A percentile compares a stretch with the other conserved stretches of the same genome.
Conservation (phyloP, 2,329 filamentous ascomycete species). For the Clarireedia homoeocarpa region DNA sequence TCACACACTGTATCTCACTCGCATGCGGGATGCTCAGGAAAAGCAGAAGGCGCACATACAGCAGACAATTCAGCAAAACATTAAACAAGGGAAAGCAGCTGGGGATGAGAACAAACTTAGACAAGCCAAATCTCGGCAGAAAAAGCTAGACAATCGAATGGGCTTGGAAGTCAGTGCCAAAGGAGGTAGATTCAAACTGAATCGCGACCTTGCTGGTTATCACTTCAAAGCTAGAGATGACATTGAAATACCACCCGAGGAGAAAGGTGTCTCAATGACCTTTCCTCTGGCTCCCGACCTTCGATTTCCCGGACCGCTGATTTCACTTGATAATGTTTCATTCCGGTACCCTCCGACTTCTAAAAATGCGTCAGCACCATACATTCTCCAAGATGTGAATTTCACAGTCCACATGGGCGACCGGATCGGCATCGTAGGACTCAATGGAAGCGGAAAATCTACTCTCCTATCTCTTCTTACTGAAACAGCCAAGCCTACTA, state of each 20-base stretch:
- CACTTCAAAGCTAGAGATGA: conserved; percentile 52
- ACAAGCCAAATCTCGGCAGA: conserved; percentile 78
- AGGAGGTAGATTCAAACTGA: conserved; percentile 74
- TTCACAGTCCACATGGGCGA: conserved; percentile 67
- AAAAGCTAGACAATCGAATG: conserved; percentile 76
- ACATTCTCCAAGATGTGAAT: conserved; percentile 53
- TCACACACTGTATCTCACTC: conserved; percentile 57
- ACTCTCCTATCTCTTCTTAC: conserved; percentile 67
- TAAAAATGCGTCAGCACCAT: conserved; percentile 25
- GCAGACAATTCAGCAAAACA: conserved; percentile 65
- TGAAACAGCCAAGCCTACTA: conserved; percentile 48
- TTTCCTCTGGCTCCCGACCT: conserved; percentile 61
- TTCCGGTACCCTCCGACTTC: conserved; percentile 50
- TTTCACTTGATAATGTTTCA: conserved; percentile 61
- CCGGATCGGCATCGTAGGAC: conserved; percentile 65
- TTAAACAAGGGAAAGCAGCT: conserved; percentile 66
- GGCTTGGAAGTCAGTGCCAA: conserved; percentile 65
- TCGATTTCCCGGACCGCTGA: conserved; percentile 65
- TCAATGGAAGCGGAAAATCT: conserved; percentile 78
- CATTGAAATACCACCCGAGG: conserved; percentile 62
- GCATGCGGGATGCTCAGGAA: conserved; percentile 77
- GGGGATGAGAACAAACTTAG: conserved; percentile 80
- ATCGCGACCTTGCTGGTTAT: conserved; percentile 60
- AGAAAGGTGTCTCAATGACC: conserved; percentile 47
- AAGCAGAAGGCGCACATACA: conserved; percentile 75